Conservation (phyloP, 257 asterid genomes). For the Agastache rugosa region DNA sequence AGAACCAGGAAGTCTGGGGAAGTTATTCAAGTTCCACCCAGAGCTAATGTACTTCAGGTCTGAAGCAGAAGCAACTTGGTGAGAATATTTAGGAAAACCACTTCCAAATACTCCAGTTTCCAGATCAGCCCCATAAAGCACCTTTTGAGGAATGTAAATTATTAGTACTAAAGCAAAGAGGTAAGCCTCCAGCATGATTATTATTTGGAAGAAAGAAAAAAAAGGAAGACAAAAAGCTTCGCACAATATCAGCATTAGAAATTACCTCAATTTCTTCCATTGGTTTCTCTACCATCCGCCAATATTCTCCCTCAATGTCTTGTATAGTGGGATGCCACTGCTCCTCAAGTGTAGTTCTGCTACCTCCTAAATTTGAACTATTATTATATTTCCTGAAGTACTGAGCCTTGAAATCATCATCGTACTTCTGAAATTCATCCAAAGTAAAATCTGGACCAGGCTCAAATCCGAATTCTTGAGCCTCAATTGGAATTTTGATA, state of each 20-base stretch:
- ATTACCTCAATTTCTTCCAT: conserved; percentile 88
- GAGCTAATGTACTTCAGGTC: conserved; percentile 62
- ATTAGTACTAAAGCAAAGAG: conserved; percentile 19
- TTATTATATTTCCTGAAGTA: conserved; percentile 59
- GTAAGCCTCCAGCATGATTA: conserved; percentile 22
- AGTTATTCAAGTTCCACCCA: conserved; percentile 91
- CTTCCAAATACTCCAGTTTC: conserved; percentile 88
- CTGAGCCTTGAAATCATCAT: conserved; percentile 81
- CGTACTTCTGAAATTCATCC: conserved; percentile 76
- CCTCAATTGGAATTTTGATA: conserved; percentile 45
- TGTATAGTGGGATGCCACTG: conserved; percentile 70
- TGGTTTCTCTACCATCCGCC: conserved; percentile 95
- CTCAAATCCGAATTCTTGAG: conserved; percentile 87
- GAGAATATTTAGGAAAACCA: conserved; percentile 69
- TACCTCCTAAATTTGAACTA: conserved; percentile 42
- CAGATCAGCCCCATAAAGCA: conserved; percentile 88
- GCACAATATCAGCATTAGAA: conserved; percentile 11
- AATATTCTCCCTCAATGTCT: conserved; percentile 91
- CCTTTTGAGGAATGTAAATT: conserved; percentile 41
- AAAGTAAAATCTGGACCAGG: conserved; percentile 90
- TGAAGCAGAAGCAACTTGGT: conserved; percentile 53
- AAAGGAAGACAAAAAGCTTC: not conserved
- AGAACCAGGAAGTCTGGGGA: conserved; percentile 83
- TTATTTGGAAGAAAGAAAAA: not conserved
- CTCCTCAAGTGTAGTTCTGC: conserved; percentile 43